Conservation (phyloP, 2,329 filamentous ascomycete genomes). For the Shiraia sp. region DNA sequence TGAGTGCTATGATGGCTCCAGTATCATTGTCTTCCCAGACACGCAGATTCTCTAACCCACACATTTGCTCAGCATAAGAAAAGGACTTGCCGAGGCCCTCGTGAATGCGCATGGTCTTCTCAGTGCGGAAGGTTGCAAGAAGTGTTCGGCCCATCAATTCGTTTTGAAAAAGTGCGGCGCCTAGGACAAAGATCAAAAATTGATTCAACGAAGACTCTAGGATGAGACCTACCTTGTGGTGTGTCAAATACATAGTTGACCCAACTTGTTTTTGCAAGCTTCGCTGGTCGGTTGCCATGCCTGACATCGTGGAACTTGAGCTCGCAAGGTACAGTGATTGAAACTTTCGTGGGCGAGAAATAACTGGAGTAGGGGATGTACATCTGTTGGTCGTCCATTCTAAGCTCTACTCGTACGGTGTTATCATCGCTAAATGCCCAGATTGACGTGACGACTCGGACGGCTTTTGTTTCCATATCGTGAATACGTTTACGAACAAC, state of each 20-base stretch:
- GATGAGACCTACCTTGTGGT: conserved; percentile 21
- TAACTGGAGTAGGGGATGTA: conserved; percentile 52
- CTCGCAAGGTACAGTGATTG: conserved; percentile 43
- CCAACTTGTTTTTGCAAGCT: conserved; percentile 48
- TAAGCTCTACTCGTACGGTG: conserved; percentile 48
- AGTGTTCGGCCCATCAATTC: conserved; percentile 52
- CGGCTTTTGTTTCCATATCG: conserved; percentile 33
- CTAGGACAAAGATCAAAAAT: conserved; percentile 12
- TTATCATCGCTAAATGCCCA: conserved; percentile 52
- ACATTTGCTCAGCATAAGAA: conserved; percentile 54
- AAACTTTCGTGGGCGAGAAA: conserved; percentile 51
- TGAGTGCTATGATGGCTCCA: conserved; percentile 49
- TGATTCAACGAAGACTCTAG: not conserved
- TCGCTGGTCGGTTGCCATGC: conserved; percentile 40
- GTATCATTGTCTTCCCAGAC: conserved; percentile 52
- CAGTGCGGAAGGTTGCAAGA: conserved; percentile 48
- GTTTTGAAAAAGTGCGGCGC: conserved; percentile 49
- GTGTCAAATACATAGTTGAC: conserved; percentile 51
- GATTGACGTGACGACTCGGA: conserved; percentile 48
- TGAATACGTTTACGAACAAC: conserved; percentile 51
- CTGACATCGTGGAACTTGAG: conserved; percentile 47
- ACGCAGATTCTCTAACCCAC: conserved; percentile 52
- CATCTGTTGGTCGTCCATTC: conserved; percentile 46
- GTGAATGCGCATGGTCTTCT: conserved; percentile 51
- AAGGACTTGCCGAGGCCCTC: conserved; percentile 48